Percentiles rank a stretch among this genome's conserved stretches.
phyloP scores from a whole-genome alignment of 1,139 yeast species.

The Pichia sp. region DNA sequence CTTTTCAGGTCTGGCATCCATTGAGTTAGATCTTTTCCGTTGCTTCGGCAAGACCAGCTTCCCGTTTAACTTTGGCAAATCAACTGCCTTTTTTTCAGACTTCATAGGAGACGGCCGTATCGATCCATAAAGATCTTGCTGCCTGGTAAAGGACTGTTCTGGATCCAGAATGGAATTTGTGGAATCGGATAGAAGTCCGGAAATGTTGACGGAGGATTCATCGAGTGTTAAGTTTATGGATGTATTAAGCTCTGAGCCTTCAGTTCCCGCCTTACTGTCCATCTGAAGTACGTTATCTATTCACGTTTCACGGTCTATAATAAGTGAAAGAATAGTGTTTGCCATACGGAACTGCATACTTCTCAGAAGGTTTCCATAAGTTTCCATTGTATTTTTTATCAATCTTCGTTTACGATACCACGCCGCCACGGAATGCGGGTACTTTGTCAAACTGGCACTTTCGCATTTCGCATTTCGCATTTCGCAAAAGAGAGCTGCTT shows the following conservation, averaged over 20 bases:
- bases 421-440: too few relatives aligned
- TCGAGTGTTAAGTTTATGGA: slow-evolving; percentile 1
- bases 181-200: neutral
- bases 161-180: slow-evolving; percentile 2
- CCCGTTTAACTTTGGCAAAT: slow-evolving; percentile 19
- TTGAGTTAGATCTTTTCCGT: slow-evolving; percentile 13
- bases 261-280: neutral
- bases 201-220: slow-evolving; percentile 1
- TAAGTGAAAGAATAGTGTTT: too few relatives aligned
- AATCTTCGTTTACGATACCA: too few relatives aligned
- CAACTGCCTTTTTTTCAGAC: slow-evolving; percentile 12
- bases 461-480: too few relatives aligned
- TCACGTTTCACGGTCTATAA: too few relatives aligned
- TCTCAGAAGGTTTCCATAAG: too few relatives aligned
- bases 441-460: too few relatives aligned
- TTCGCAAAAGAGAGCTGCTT: too few relatives aligned
- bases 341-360: too few relatives aligned
- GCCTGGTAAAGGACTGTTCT: slow-evolving; percentile 14
- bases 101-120: slow-evolving; percentile 26
- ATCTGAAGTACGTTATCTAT: neutral
- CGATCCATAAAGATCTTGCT: slow-evolving; percentile 25
- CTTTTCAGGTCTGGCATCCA: neutral
- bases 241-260: neutral
- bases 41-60: slow-evolving; percentile 25
- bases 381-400: too few relatives aligned